phyloP scores from a whole-genome alignment of 495 filamentous ascomycete genomes.

The Lasiosphaeria miniovina region DNA sequence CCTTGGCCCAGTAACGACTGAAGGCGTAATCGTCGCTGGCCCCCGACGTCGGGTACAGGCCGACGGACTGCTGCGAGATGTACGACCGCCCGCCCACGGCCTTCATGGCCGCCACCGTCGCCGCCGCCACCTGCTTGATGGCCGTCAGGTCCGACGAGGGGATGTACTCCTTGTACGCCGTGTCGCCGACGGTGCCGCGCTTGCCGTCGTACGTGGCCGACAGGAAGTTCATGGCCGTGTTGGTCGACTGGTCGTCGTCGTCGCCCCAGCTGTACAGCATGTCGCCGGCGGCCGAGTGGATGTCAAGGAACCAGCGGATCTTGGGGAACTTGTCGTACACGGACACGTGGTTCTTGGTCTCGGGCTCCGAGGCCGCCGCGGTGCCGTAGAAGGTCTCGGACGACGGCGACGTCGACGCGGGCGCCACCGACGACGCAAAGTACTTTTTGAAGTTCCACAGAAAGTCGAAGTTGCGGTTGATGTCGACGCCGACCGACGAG shows the following conservation, averaged over 20 bases:
- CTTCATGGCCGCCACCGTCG: conserved; percentile 30
- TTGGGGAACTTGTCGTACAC: conserved; percentile 38
- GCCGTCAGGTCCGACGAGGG: conserved; percentile 23
- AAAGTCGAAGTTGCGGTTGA: conserved; percentile 42
- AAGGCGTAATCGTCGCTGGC: conserved; percentile 39
- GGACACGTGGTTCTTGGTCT: conserved; percentile 35
- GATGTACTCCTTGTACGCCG: conserved; percentile 38
- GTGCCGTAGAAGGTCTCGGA: conserved; percentile 34
- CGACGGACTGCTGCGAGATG: conserved; percentile 27
- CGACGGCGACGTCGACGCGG: conserved; percentile 30
- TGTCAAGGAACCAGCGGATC: conserved; percentile 43
- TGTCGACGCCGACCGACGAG: conserved; percentile 31
- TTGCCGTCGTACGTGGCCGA: conserved; percentile 36
- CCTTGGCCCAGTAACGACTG: conserved; percentile 24
- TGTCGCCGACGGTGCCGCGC: conserved; percentile 33
- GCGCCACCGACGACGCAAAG: conserved; percentile 29
- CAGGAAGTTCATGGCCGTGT: conserved; percentile 33
- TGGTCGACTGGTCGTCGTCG: conserved; percentile 34
- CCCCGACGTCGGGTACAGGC: conserved; percentile 37
- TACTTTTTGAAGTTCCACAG: conserved; percentile 34
- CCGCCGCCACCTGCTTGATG: conserved; percentile 20
- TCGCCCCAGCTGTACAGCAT: conserved; percentile 43
- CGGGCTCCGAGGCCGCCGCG: conserved; percentile 34
- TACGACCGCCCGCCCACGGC: conserved; percentile 29
- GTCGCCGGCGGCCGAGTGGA: conserved; percentile 39